Base-by-base conservation (phyloP, 768 basidiomycete genomes). In the Lactifluus pinguis region DNA sequence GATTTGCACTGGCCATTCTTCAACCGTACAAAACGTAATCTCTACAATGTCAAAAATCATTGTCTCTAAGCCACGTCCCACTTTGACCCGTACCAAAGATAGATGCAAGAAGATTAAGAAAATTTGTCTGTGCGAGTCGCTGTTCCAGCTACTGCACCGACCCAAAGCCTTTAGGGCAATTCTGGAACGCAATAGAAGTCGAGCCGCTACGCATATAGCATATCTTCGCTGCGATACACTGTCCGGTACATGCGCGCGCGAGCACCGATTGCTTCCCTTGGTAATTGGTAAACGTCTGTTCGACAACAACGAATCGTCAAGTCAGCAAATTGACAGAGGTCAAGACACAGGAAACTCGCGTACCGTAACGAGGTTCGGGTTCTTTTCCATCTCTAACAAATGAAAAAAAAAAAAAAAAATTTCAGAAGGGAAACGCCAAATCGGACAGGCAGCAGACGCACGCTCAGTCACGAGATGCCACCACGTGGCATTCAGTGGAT, bases 381-480 rank as follows among this genome's bases (percentile, higher is more conserved):
- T 75, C 10, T 72, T 69, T 66, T 79, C 75, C 84, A 87, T 85
- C 47, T 80, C 85, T 84, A 25, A 25, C 25, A 25, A 25, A 25
- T 2, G 51, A 25, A 60, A n/a, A n/a, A 55, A 32, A 41, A 25
- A 57, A 34, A 38, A 1, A 38, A 13, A 19, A 21, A n/a, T n/a
- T n/a, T 63, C 34, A 59, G 53, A n/a, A 30, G 42, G 25, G n/a
- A 17, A 49, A 25, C n/a, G 39, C 25, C 4, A 41, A 32, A 52
- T 53, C 3, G 53, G 42, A 38, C 13, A 17, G 30, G 49, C 30
- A 29, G 53, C 2, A 14, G 4, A 73, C 77, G 63, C 58, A 84
- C 86, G 79, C 72, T 89, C 86, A 10, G 88, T 89, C 45, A 90
- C 85, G 49, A 71, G 79, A 66, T 89, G 88, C 88, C 88, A 90